These are phyloP conservation scores for Taphrina deformans DNA, from an alignment of 1,139 yeast genomes.

Conservation along the genomic window DNA sequence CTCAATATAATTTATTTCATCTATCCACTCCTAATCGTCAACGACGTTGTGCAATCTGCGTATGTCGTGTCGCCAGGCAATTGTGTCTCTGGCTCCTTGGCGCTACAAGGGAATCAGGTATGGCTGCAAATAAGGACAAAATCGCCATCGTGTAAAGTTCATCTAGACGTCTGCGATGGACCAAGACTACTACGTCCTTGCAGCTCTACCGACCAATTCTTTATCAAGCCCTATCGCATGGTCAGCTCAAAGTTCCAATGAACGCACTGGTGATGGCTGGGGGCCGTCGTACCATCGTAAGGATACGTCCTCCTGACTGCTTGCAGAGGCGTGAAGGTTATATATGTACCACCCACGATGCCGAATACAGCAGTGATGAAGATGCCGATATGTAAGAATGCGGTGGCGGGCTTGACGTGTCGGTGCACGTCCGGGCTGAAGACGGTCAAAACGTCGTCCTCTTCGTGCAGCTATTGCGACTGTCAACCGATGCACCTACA, in stretches of 20 bases:
- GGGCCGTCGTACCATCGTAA: slow-evolving; percentile 3
- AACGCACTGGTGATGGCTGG: not conserved
- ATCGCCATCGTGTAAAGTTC: too few relatives aligned
- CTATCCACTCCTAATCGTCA: too few relatives aligned
- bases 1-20: not conserved
- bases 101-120: too few relatives aligned
- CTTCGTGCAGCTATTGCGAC: slow-evolving; percentile 52
- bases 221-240: not conserved
- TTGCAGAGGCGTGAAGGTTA: slow-evolving; percentile 37
- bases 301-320: slow-evolving; percentile 29
- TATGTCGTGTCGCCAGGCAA: too few relatives aligned
- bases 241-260: not conserved
- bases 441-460: slow-evolving; percentile 73
- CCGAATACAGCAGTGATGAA: slow-evolving; percentile 57
- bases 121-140: too few relatives aligned
- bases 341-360: slow-evolving; percentile 57
- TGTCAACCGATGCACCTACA: too few relatives aligned
- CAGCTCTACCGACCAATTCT: slow-evolving; percentile 15
- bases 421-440: slow-evolving; percentile 85
- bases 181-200: not conserved
- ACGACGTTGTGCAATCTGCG: too few relatives aligned
- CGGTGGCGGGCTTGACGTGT: slow-evolving; percentile 60
- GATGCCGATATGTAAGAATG: slow-evolving; percentile 50
- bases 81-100: too few relatives aligned
- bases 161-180: too few relatives aligned